Conservation (phyloP, 495 filamentous ascomycete genomes). For the Hypomontagnella submonticulosa region DNA sequence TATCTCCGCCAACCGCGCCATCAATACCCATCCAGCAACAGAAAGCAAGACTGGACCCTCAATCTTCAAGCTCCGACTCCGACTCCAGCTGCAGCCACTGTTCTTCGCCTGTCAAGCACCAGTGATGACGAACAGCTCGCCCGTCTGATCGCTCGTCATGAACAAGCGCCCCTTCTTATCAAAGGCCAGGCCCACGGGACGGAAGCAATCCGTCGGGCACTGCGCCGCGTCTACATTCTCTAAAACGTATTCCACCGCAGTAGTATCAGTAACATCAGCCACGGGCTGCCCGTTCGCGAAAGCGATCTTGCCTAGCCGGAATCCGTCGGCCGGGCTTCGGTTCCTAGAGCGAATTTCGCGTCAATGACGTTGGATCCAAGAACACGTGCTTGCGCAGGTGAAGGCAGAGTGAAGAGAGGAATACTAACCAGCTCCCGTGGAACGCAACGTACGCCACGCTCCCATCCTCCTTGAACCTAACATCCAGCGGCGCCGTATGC, state of each 20-base stretch:
- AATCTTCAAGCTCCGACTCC: not conserved
- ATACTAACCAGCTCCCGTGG: constrained; percentile 65
- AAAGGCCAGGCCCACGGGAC: constrained; percentile 62
- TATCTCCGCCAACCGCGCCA: too few species aligned
- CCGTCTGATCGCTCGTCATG: constrained; percentile 59
- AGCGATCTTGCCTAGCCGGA: constrained; percentile 58
- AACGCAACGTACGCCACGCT: constrained; percentile 62
- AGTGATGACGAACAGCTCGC: constrained; percentile 62
- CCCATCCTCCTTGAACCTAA: constrained; percentile 59
- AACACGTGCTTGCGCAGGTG: too few species aligned
- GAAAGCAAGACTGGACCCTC: too few species aligned
- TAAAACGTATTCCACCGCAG: constrained; percentile 58
- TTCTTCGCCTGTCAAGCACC: constrained; percentile 24
- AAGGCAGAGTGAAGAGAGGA: not conserved
- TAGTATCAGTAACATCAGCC: constrained; percentile 51
- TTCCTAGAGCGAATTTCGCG: constrained; percentile 46
- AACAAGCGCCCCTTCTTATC: constrained; percentile 59
- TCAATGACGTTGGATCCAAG: not conserved
- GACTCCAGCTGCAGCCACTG: not conserved
- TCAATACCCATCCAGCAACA: too few species aligned
- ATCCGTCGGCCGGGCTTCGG: constrained; percentile 56
- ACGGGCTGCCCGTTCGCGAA: constrained; percentile 60
- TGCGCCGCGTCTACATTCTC: constrained; percentile 53
- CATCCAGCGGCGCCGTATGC: constrained; percentile 67
- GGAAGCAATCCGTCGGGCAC: constrained; percentile 58